Evolutionary conservation across 495 filamentous ascomycete species (phyloP).

Genomic region (Penicillium egyptiacum): DNA sequence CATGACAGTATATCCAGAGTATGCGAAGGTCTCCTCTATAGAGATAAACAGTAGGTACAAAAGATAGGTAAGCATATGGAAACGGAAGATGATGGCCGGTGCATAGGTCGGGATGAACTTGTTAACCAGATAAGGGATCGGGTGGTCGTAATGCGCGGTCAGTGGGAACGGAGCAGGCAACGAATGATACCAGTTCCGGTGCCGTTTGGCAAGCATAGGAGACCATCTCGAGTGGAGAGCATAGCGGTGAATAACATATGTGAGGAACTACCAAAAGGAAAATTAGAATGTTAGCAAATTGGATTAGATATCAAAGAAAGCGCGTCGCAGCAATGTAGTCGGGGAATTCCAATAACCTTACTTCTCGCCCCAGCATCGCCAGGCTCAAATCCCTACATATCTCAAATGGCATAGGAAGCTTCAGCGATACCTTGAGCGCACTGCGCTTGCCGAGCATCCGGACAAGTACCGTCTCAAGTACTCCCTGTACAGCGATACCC

Average conservation of each 20-base stretch:
- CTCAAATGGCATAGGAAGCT: constrained; percentile 60
- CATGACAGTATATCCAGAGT: constrained; percentile 73
- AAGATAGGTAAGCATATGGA: constrained; percentile 79
- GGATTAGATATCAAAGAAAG: neutral
- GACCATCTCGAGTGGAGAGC: constrained; percentile 55
- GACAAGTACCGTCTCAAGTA: constrained; percentile 56
- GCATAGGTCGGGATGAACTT: constrained; percentile 72
- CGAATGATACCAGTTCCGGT: constrained; percentile 65
- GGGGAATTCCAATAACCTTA: constrained; percentile 25
- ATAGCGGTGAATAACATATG: constrained; percentile 73
- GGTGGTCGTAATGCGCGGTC: constrained; percentile 78
- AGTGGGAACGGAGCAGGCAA: constrained; percentile 62
- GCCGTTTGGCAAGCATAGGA: constrained; percentile 44
- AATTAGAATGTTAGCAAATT: constrained; percentile 3
- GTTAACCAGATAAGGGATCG: constrained; percentile 65
- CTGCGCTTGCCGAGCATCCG: constrained; percentile 51
- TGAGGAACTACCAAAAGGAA: constrained; percentile 38
- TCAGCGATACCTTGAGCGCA: constrained; percentile 57
- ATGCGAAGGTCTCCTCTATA: constrained; percentile 72
- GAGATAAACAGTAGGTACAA: constrained; percentile 66
- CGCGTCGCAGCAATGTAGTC: neutral
- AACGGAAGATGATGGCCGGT: constrained; percentile 63
- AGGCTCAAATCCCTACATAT: constrained; percentile 53
- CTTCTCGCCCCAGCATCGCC: constrained; percentile 56
- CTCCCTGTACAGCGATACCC: constrained; percentile 54